Conservation (phyloP, 2,329 filamentous ascomycete species). For the Verticillium tricorpus region DNA sequence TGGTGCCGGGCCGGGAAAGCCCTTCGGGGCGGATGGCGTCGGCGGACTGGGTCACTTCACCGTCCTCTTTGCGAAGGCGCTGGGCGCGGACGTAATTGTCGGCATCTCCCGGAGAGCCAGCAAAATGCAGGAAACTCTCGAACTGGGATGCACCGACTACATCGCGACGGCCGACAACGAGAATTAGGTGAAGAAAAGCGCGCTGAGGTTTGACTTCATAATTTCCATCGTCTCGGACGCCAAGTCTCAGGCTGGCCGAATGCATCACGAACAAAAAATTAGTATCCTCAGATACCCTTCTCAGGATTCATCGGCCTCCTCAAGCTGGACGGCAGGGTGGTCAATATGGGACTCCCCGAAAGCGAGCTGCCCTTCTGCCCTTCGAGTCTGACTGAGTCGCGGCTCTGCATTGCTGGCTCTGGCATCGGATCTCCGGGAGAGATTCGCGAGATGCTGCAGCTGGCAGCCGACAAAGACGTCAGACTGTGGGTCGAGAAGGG, state of each 20-base stretch:
- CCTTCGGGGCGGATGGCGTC: constrained; percentile 15
- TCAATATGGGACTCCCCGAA: constrained; percentile 56
- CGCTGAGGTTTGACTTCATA: constrained; percentile 51
- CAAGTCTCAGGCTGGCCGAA: not conserved
- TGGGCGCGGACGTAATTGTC: constrained; percentile 5
- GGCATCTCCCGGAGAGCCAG: not conserved
- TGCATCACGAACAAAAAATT: no score
- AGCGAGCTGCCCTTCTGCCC: constrained; percentile 5
- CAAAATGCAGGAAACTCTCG: constrained; percentile 7
- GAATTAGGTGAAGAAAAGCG: constrained; percentile 50
- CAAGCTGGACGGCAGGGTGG: constrained; percentile 48
- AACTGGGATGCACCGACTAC: constrained; percentile 14
- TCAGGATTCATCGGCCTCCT: constrained; percentile 57
- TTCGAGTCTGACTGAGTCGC: constrained; percentile 19
- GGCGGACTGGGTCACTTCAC: constrained; percentile 20
- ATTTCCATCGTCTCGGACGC: constrained; percentile 48
- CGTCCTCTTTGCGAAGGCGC: constrained; percentile 13
- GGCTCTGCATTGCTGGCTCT: constrained; percentile 9
- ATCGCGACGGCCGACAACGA: constrained; percentile 30
- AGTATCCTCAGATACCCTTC: constrained; percentile 26
- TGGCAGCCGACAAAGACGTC: constrained; percentile 21
- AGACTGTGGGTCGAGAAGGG: constrained; percentile 22
- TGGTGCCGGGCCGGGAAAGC: constrained; percentile 24
- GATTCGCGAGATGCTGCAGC: constrained; percentile 18
- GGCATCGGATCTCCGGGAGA: constrained; percentile 9